Conservation (phyloP, 768 basidiomycete genomes). For the Collybiopsis confluens region DNA sequence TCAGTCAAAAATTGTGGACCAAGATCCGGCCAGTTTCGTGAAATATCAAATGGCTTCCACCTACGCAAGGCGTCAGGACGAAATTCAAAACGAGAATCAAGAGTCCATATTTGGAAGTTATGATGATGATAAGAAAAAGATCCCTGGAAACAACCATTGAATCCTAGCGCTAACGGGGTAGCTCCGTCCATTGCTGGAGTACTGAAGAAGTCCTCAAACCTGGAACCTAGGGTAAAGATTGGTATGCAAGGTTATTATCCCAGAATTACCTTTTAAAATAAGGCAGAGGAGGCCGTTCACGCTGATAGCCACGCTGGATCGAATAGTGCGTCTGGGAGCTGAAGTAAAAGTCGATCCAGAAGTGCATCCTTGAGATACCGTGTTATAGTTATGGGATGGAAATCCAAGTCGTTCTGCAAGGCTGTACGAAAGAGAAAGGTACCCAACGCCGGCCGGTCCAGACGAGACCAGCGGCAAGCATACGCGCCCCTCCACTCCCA, state of each 20-base stretch:
- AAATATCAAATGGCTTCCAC: constrained; percentile 94
- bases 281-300: constrained; percentile 90
- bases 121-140: constrained; percentile 97
- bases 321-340: constrained; percentile 92
- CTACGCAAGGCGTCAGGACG: constrained; percentile 35
- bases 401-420: constrained; percentile 89
- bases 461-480: constrained; percentile 92
- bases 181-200: constrained; percentile 71
- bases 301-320: constrained; percentile 96
- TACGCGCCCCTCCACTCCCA: constrained; percentile 98
- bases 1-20: constrained; percentile 76
- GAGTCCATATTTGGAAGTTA: constrained; percentile 54
- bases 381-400: constrained; percentile 95
- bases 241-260: neutral
- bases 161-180: constrained; percentile 82
- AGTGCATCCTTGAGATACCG: constrained; percentile 87
- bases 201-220: constrained; percentile 87
- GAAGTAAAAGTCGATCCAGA: constrained; percentile 76
- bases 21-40: constrained; percentile 94
- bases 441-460: constrained; percentile 86
- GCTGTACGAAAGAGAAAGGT: constrained; percentile 94
- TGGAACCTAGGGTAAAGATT: constrained; percentile 23
- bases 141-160: constrained; percentile 94
- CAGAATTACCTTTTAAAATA: constrained; percentile 76
- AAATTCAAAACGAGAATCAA: constrained; percentile 6